Evolutionary conservation across 257 asterid genomes (phyloP), one percentile per base, ranked within the genome.

Genomic region (Solanum chmielewskii): DNA sequence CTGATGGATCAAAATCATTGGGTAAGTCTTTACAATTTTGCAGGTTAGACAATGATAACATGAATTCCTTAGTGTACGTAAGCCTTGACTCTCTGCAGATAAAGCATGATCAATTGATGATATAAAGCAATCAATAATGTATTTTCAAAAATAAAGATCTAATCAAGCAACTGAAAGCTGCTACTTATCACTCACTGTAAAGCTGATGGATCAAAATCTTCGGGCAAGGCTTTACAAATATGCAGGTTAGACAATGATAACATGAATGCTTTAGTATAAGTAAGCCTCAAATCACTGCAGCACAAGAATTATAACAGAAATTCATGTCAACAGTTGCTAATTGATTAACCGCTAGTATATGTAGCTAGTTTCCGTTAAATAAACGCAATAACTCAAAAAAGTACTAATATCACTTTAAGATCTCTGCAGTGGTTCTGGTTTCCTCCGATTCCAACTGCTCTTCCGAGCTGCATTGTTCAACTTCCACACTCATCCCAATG

Each of bases 11-110:
- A 75, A 92, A 86, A 83, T 91, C 95, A 64, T 66, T n/a, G 33
- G 93, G 94, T 15, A 91, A 62, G 45, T 49, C 70, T 78, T 86
- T 87, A 70, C 94, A 91, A 49, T 69, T 62, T 59, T 91, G 90
- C 89, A 76, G 89, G 76, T 86, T 89, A 77, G 88, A 85, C 15
- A 87, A 85, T 64, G 88, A 86, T 89, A 92, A 89, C 88, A 93
- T 93, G 90, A 86, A 90, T 82, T 85, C 91, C 88, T 88, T 39
- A 16, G 29, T 29, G 85, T 80, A 80, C 27, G 7, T 80, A 29
- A 80, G 27, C 85, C 77, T 70, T 9, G 2, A 70, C 16, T 15
- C n/a, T 70, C 77, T 70, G 37, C 60, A 44, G 31, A 23, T 77
- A 49, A 44, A 16, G 78, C 59, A 16, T 39, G 44, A n/a, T 49